Evolutionary conservation across 2,329 filamentous ascomycete species (phyloP).

Genomic region (Lachnellula subtilissima): DNA sequence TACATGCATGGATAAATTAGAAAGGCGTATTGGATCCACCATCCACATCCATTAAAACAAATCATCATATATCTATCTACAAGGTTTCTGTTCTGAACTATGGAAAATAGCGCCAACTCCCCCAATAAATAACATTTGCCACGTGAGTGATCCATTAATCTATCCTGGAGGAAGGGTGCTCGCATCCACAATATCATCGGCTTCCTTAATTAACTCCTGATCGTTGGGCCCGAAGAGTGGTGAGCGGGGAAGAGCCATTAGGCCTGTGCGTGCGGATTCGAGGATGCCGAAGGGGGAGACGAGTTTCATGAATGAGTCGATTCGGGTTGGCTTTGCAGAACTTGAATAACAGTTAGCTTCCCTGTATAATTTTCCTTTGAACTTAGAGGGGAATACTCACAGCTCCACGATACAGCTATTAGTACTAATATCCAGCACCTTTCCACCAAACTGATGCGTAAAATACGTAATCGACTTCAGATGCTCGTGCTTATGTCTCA

Average conservation of each 20-base stretch:
- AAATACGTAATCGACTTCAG: conserved; percentile 94
- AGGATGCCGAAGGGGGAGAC: conserved; percentile 92
- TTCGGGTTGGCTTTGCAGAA: conserved; percentile 86
- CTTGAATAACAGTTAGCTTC: conserved; percentile 17
- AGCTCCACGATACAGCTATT: conserved; percentile 98
- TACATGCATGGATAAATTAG: background rate
- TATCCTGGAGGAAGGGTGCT: conserved; percentile 91
- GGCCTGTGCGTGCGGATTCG: conserved; percentile 88
- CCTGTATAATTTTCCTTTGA: too few relatives aligned
- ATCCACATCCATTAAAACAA: conserved; percentile 2
- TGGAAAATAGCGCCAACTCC: conserved; percentile 19
- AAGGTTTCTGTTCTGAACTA: background rate
- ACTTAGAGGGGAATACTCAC: conserved; percentile 48
- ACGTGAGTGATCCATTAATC: conserved; percentile 23
- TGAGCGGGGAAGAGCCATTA: conserved; percentile 94
- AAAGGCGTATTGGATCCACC: conserved; percentile 4
- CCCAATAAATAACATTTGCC: conserved; percentile 7
- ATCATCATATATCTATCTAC: background rate
- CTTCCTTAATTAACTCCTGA: conserved; percentile 70
- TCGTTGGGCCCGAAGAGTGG: conserved; percentile 74
- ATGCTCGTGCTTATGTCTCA: conserved; percentile 97
- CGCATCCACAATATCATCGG: conserved; percentile 89
- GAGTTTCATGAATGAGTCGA: conserved; percentile 97
- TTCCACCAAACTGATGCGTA: conserved; percentile 95
- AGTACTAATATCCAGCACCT: conserved; percentile 95